Percentiles rank a stretch among this genome's conserved stretches.
Conservation (phyloP, 1,284 basidiomycete species). For the Fistulinella cinereoalba region DNA sequence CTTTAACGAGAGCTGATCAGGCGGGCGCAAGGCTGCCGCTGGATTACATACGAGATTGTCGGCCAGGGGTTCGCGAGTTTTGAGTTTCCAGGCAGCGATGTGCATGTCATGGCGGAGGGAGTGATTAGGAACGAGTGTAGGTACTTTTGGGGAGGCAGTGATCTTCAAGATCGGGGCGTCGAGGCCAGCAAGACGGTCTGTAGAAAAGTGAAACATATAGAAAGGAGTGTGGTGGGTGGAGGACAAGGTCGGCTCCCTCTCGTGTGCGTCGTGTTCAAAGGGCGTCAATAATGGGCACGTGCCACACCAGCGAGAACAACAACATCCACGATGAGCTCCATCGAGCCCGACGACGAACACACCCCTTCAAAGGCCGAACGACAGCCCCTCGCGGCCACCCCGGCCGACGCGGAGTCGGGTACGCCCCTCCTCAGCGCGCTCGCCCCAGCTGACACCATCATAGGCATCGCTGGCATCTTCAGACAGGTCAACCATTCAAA, state of each 20-base stretch:
- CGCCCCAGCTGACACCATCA: constrained; percentile 2
- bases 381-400: constrained; percentile 50
- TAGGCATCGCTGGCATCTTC: constrained; percentile 73
- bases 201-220: constrained; percentile 35
- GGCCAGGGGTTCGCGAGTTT: constrained; percentile 22
- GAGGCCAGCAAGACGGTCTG: constrained; percentile 42
- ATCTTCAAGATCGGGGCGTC: constrained; percentile 40
- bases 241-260: constrained; percentile 7
- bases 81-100: constrained; percentile 20
- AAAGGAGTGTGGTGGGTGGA: constrained; percentile 9
- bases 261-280: constrained; percentile 6
- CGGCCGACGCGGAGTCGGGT: constrained; percentile 72
- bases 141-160: constrained; percentile 26
- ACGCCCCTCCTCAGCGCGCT: constrained; percentile 16
- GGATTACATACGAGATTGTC: constrained; percentile 36
- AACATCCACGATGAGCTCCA: constrained; percentile 37
- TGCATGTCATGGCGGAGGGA: constrained; percentile 15
- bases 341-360: constrained; percentile 63
- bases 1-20: constrained; percentile 19
- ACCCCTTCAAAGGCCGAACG: constrained; percentile 22
- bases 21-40: background rate
- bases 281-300: constrained; percentile 11
- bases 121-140: constrained; percentile 27
- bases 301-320: background rate
- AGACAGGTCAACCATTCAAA: constrained; percentile 51